phyloP scores from a whole-genome alignment of 1,284 basidiomycete genomes.

The Bjerkandera adusta region DNA sequence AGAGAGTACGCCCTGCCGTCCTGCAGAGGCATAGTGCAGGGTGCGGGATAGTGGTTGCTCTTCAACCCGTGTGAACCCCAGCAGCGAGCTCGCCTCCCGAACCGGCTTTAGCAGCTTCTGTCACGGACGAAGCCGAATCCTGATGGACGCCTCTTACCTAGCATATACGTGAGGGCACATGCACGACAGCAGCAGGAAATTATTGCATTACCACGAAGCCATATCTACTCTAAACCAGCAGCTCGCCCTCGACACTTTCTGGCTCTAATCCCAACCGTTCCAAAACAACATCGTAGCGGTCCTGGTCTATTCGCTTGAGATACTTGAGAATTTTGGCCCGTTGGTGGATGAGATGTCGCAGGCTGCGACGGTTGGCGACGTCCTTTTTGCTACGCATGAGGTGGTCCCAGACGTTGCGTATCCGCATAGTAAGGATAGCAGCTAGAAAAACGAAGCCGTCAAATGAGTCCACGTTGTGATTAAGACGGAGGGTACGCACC shows the following conservation, averaged over 20 bases:
- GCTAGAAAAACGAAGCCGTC: conserved; percentile 42
- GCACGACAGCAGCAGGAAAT: background rate
- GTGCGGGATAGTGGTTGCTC: too few relatives aligned
- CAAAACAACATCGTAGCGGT: conserved; percentile 75
- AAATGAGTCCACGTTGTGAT: conserved; percentile 8
- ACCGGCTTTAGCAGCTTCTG: too few relatives aligned
- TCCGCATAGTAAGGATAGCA: conserved; percentile 84
- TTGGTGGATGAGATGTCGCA: conserved; percentile 78
- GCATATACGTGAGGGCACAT: background rate
- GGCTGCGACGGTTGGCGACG: conserved; percentile 70
- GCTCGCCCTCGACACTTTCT: conserved; percentile 85
- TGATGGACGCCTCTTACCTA: too few relatives aligned
- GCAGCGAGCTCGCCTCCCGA: too few relatives aligned
- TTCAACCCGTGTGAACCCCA: too few relatives aligned
- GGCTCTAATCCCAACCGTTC: conserved; percentile 77
- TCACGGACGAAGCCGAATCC: too few relatives aligned
- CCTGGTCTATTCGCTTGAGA: conserved; percentile 62
- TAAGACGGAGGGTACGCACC: conserved; percentile 45
- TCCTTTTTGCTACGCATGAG: conserved; percentile 72
- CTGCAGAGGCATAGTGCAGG: too few relatives aligned
- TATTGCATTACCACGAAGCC: background rate
- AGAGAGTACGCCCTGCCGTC: too few relatives aligned
- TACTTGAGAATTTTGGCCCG: conserved; percentile 85
- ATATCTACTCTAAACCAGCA: conserved; percentile 48
- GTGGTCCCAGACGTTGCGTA: conserved; percentile 82